These are phyloP conservation scores for Flueggea neowawraea DNA, from an alignment of 441 rosid species.

Conservation along the genomic window DNA sequence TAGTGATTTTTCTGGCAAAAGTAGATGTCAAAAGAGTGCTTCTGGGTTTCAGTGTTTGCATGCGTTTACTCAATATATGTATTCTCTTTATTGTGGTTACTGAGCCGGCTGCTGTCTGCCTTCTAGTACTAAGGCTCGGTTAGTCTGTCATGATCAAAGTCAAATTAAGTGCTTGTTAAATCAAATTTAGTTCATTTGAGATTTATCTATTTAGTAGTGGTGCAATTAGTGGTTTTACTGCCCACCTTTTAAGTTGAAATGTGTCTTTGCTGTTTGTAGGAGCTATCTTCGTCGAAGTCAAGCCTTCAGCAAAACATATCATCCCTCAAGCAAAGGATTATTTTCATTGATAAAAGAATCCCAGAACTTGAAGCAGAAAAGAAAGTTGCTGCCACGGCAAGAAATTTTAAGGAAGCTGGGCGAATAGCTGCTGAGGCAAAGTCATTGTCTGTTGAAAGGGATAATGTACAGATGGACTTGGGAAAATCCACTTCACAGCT, in stretches of 20 bases:
- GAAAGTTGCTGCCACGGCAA: constrained; percentile 80
- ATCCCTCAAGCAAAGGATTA: constrained; percentile 64
- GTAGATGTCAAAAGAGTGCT: too few species aligned
- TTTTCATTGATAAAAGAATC: constrained; percentile 74
- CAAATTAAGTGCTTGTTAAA: too few species aligned
- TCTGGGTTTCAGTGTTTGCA: too few species aligned
- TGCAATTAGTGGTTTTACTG: not conserved
- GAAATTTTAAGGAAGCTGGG: constrained; percentile 95
- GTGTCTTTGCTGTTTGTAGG: constrained; percentile 38
- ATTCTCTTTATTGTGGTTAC: too few species aligned
- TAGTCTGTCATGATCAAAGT: too few species aligned
- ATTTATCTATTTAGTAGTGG: not conserved
- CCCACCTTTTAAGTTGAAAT: not conserved
- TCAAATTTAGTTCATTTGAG: too few species aligned
- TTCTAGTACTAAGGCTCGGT: too few species aligned
- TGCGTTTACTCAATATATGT: too few species aligned
- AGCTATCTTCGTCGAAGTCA: constrained; percentile 72
- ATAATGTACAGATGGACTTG: constrained; percentile 45
- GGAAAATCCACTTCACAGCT: constrained; percentile 47
- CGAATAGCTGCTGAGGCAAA: constrained; percentile 86
- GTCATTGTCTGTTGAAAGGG: constrained; percentile 71
- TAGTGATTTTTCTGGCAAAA: too few species aligned
- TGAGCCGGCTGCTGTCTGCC: too few species aligned
- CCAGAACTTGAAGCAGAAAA: constrained; percentile 92
- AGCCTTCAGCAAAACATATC: constrained; percentile 71